Percentiles rank a stretch among this genome's conserved stretches.
phyloP scores from a whole-genome alignment of 164 flowering plant genomes.

The Tetrastigma voinierianum region DNA sequence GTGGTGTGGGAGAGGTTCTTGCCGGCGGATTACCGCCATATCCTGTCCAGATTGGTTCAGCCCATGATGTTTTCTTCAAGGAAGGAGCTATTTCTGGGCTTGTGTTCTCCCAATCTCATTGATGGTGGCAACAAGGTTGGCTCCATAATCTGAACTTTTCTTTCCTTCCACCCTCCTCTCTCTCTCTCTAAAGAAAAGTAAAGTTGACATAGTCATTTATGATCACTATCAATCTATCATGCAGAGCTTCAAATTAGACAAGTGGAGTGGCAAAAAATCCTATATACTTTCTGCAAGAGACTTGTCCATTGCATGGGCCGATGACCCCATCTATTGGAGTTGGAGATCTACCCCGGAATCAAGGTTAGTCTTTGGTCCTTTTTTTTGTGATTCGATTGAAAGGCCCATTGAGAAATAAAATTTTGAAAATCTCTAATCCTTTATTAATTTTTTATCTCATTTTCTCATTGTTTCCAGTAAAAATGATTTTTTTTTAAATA shows the following conservation, averaged over 20 bases:
- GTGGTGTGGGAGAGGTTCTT: constrained; percentile 41
- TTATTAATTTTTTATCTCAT: too few species aligned
- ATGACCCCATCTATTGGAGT: constrained; percentile 25
- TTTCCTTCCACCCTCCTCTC: too few species aligned
- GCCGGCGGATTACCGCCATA: constrained; percentile 28
- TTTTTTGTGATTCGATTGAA: too few species aligned
- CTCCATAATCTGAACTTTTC: too few species aligned
- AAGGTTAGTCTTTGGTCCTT: constrained; percentile 8
- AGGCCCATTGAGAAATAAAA: too few species aligned
- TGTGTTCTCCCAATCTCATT: constrained; percentile 28
- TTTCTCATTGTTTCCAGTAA: too few species aligned
- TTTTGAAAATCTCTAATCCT: too few species aligned
- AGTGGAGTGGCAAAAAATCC: constrained; percentile 23
- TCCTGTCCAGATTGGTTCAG: constrained; percentile 14
- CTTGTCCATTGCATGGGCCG: constrained; percentile 27
- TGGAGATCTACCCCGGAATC: constrained; percentile 33
- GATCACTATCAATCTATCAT: too few species aligned
- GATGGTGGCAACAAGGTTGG: constrained; percentile 35
- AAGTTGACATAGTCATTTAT: too few species aligned
- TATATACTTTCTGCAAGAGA: constrained; percentile 39
- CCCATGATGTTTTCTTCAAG: constrained; percentile 21
- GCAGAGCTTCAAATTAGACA: constrained; percentile 28
- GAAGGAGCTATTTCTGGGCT: constrained; percentile 36
- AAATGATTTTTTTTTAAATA: too few species aligned
- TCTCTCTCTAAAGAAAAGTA: too few species aligned